Evolutionary conservation across 768 basidiomycete genomes (phyloP).

Genomic region (Trametes coccinea): DNA sequence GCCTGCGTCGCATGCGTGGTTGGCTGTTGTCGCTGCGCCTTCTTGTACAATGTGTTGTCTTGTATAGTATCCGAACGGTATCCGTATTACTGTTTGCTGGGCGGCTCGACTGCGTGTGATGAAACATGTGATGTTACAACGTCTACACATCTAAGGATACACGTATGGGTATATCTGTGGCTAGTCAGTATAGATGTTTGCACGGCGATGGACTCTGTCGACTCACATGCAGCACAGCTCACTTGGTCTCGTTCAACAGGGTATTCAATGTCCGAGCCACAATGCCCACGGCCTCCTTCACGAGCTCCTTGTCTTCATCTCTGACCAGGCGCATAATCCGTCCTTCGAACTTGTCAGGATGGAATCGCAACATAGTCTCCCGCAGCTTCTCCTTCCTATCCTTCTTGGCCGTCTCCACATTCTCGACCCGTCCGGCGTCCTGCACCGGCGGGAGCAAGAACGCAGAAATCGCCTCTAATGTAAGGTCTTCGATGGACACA

Average conservation of each 20-base stretch:
- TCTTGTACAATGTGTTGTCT: too few species aligned
- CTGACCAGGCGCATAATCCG: slow-evolving; percentile 57
- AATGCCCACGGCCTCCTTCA: slow-evolving; percentile 61
- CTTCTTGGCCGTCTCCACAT: slow-evolving; percentile 40
- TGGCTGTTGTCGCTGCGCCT: too few species aligned
- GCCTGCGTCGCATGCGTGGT: too few species aligned
- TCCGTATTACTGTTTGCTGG: too few species aligned
- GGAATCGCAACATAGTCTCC: slow-evolving; percentile 71
- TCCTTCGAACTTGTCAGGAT: slow-evolving; percentile 83
- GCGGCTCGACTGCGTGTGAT: too few species aligned
- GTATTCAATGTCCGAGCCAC: slow-evolving; percentile 61
- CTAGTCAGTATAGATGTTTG: neutral
- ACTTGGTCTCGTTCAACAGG: slow-evolving; percentile 43
- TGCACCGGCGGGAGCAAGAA: slow-evolving; percentile 50
- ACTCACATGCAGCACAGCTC: neutral
- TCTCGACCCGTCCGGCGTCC: neutral
- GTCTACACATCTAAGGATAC: too few species aligned
- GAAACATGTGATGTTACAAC: too few species aligned
- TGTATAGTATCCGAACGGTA: too few species aligned
- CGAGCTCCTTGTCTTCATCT: slow-evolving; percentile 47
- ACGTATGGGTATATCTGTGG: too few species aligned
- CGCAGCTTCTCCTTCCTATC: slow-evolving; percentile 60
- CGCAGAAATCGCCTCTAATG: slow-evolving; percentile 51
- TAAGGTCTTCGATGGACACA: slow-evolving; percentile 48
- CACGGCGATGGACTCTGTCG: neutral